Percentiles rank a stretch among this genome's conserved stretches.
These are phyloP conservation scores for Colletotrichum noveboracense DNA, from an alignment of 2,329 filamentous ascomycete genomes.

Conservation along the genomic window DNA sequence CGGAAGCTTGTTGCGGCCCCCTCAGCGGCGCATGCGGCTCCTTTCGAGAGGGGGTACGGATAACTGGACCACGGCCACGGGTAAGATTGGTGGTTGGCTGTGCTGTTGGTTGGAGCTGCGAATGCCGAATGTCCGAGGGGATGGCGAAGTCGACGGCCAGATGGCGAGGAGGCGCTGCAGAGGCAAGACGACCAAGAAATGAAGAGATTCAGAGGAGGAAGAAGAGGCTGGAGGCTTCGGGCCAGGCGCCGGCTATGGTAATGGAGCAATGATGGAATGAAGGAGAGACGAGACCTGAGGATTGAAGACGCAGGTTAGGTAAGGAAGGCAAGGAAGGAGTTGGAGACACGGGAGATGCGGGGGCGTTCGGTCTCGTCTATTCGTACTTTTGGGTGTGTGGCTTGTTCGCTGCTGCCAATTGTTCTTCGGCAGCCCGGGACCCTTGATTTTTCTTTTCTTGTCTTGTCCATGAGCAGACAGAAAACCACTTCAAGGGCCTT, in stretches of 20 bases:
- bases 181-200: not conserved
- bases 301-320: not conserved
- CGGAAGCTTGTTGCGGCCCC: not conserved
- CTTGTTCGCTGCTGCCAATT: not conserved
- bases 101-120: not conserved
- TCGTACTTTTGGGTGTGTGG: not conserved
- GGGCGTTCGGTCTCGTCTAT: not conserved
- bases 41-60: not conserved
- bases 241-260: not conserved
- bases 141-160: not conserved
- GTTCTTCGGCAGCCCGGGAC: conserved; percentile 3
- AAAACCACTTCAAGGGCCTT: not conserved
- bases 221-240: not conserved
- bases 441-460: not conserved
- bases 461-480: not conserved
- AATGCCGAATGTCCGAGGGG: conserved; percentile 4
- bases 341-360: not conserved
- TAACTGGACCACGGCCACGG: not conserved
- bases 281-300: not conserved
- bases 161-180: not conserved
- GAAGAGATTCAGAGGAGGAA: not conserved
- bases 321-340: not conserved
- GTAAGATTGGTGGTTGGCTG: not conserved
- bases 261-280: not conserved
- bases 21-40: not conserved